Evolutionary conservation across 1,139 yeast genomes (phyloP), one percentile per base, ranked within the genome.

Genomic region (Candida mesenterica): DNA sequence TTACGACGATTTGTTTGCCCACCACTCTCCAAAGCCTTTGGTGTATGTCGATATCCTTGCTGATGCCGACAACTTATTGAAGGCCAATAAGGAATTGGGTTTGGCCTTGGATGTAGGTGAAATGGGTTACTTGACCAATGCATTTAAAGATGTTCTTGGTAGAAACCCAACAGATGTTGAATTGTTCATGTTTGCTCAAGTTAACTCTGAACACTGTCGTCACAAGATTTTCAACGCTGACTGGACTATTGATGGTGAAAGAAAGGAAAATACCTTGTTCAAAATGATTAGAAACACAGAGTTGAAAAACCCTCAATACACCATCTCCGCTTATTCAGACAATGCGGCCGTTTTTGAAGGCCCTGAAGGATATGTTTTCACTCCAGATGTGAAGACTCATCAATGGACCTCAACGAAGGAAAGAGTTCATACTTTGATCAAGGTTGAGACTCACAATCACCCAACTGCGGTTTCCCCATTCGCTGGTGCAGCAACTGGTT

Each of bases 401-500:
- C 75, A 75, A 50, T 92, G 97, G 95, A 65, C 68, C 30, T 72
- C 92, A 14, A 75, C 69, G 43, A 75, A 77, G 46, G 98, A 94
- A 65, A 70, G 68, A 37, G 95, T 92, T 17, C 94, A 92, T 48
- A 87, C 95, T 55, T 71, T 94, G 49, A 86, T 90, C 49, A 94
- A 94, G 61, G 98, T 94, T 34, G 99, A 94, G 65, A 94, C 99
- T 22, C 99, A 94, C 61, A 94, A 94, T 65, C 99, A 94, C 60
- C 99, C 99, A 36, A 94, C 99, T 25, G 98, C 98, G 0, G 97
- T 94, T 9, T 90, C 97, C 19, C 99, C 99, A 24, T 94, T 87
- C 65, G 92, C 98, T 4, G 99, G 99, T 63, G 99, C 99, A 25
- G 96, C 99, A 25, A 94, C 99, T 14, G 99, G 99, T 46, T 90